A percentile compares a stretch with the other conserved stretches of the same genome.
These are phyloP conservation scores for Colletotrichum sansevieriae DNA, from an alignment of 2,329 filamentous ascomycete species.

Conservation along the genomic window DNA sequence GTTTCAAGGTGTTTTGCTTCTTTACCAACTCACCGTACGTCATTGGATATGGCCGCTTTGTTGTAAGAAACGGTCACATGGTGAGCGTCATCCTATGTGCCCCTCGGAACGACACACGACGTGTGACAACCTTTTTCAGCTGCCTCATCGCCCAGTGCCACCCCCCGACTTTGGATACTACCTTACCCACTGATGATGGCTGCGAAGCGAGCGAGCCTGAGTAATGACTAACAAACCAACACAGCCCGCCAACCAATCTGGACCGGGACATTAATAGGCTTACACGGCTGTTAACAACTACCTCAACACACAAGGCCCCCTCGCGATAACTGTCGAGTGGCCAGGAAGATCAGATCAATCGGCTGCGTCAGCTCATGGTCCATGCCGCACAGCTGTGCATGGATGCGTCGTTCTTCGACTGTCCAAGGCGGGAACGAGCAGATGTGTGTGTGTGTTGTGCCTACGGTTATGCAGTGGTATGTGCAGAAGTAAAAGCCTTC, in stretches of 20 bases:
- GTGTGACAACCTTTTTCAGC: background rate
- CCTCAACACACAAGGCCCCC: background rate
- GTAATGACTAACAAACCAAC: background rate
- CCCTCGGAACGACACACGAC: slow-evolving; percentile 1
- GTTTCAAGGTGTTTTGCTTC: no score
- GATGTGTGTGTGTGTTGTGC: background rate
- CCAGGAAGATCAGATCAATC: slow-evolving; percentile 19
- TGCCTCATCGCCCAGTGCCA: background rate
- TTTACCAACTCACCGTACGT: no score
- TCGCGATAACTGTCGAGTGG: background rate
- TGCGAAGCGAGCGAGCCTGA: background rate
- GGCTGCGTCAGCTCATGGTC: slow-evolving; percentile 15
- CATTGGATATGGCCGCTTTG: background rate
- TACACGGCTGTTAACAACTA: background rate
- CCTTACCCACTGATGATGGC: no score
- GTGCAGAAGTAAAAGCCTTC: no score
- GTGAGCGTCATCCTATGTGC: background rate
- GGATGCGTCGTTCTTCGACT: background rate
- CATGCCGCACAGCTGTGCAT: slow-evolving; percentile 19
- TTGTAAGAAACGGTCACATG: slow-evolving; percentile 3
- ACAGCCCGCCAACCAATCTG: background rate
- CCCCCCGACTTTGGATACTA: no score
- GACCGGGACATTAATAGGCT: slow-evolving; percentile 4
- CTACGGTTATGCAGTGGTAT: background rate
- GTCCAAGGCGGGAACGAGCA: background rate